phyloP scores from a whole-genome alignment of 148 eudicot species.

The Vaccinium darrowii region DNA sequence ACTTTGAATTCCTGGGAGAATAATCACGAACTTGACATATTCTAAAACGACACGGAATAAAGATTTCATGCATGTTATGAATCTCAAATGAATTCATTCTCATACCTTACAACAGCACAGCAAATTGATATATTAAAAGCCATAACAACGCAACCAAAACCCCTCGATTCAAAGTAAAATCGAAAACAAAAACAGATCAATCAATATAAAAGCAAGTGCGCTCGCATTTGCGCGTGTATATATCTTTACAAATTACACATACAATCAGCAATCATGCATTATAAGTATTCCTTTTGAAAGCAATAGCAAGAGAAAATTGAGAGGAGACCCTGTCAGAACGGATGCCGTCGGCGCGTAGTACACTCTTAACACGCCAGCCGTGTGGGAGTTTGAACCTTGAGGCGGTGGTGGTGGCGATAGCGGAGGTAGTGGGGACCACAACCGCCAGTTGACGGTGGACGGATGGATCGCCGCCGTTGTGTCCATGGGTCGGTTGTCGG shows the following conservation, averaged over 20 bases:
- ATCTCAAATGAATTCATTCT: background rate
- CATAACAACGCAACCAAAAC: background rate
- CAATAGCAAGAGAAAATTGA: constrained; percentile 4
- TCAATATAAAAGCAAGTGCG: background rate
- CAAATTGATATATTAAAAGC: background rate
- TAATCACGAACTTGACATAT: background rate
- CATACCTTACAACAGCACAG: background rate
- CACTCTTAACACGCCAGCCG: constrained; percentile 56
- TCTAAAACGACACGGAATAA: background rate
- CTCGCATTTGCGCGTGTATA: background rate
- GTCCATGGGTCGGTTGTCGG: background rate
- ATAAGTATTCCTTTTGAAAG: background rate
- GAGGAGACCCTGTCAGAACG: constrained; percentile 54
- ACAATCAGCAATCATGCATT: background rate
- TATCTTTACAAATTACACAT: background rate
- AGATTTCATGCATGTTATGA: background rate
- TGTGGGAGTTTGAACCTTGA: constrained; percentile 39
- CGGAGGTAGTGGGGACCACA: constrained; percentile 16
- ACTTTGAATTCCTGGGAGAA: background rate
- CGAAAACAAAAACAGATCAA: background rate
- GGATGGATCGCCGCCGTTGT: background rate
- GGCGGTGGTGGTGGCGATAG: constrained; percentile 24
- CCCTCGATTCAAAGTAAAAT: background rate
- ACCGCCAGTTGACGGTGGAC: constrained; percentile 25
- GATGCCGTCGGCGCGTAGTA: constrained; percentile 43